Percentiles rank a stretch among this genome's conserved stretches.
These are phyloP conservation scores for Sclerotinia spermophila DNA, from an alignment of 2,329 filamentous ascomycete species.

Conservation along the genomic window DNA sequence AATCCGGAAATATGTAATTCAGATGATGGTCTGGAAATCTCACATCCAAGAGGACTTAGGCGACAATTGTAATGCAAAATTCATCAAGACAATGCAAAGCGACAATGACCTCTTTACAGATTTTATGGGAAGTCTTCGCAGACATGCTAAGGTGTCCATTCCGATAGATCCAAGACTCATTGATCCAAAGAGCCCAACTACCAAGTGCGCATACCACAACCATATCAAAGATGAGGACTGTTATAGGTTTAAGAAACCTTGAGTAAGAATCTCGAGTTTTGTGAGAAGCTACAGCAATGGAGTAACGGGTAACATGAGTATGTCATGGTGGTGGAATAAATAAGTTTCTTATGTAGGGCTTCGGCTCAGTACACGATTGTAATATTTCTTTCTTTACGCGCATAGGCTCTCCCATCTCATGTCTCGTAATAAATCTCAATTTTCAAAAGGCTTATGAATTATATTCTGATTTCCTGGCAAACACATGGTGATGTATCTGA, in stretches of 20 bases:
- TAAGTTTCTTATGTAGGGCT: not conserved
- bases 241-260: not conserved
- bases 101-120: not conserved
- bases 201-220: not conserved
- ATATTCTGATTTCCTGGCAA: not conserved
- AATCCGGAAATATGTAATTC: not conserved
- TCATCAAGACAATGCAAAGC: not conserved
- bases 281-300: too few species aligned
- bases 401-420: not conserved
- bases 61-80: not conserved
- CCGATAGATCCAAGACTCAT: not conserved
- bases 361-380: not conserved
- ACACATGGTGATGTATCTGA: not conserved
- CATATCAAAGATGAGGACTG: not conserved
- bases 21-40: not conserved
- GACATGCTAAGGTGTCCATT: accelerated
- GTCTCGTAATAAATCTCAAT: not conserved
- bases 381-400: not conserved
- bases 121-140: not conserved
- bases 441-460: not conserved
- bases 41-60: not conserved
- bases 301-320: too few species aligned
- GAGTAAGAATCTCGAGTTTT: not conserved
- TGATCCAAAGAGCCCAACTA: not conserved
- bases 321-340: not conserved